Base-by-base conservation (phyloP, 306 rosid genomes). In the Vigna hirtella region DNA sequence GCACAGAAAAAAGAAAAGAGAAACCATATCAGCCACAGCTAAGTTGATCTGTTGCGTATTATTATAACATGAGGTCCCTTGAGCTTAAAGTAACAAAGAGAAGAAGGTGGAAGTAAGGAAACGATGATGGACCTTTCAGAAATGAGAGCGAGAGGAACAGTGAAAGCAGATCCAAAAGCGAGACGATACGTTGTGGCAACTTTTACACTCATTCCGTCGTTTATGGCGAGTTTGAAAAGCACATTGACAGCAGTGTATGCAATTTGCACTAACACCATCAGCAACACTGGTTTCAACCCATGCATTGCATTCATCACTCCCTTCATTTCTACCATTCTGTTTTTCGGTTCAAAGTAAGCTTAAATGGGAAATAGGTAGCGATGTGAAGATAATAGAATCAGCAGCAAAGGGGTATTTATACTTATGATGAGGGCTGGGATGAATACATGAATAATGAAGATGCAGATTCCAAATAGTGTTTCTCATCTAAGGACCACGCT, bases 131-230 rank as follows among this genome's bases (percentile, higher is more conserved):
- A 76, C 80, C 80, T 82, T 48, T 82, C 93, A 22, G 91, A 0
- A 66, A 89, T 48, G 67, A 87, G 76, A 58, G 96, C 90, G 11
- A 93, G 80, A 18, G 96, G 96, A 79, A 85, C 64, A 36, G 93
- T 77, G 83, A 89, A 85, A 56, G 84, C 84, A 0, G 96, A 76
- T 4, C 87, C 91, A 14, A 93, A 91, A 34, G 84, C 9, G 13
- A 88, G 86, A 14, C 96, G 96, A 61, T 89, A 93, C 16, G 96
- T 94, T 47, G 94, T 92, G 5, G 85, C 76, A 1, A 93, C 69
- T 77, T 42, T 88, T 1, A 84, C 40, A 18, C 81, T 88, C 98
- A 93, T 93, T 42, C 94, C 98, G 72, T 89, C 94, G 17, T 82
- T 68, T 0, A 74, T 59, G 7, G 92, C 93, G n/a, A 91, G 77